phyloP scores from a whole-genome alignment of 768 basidiomycete species.

The Auriscalpium vulgare region DNA sequence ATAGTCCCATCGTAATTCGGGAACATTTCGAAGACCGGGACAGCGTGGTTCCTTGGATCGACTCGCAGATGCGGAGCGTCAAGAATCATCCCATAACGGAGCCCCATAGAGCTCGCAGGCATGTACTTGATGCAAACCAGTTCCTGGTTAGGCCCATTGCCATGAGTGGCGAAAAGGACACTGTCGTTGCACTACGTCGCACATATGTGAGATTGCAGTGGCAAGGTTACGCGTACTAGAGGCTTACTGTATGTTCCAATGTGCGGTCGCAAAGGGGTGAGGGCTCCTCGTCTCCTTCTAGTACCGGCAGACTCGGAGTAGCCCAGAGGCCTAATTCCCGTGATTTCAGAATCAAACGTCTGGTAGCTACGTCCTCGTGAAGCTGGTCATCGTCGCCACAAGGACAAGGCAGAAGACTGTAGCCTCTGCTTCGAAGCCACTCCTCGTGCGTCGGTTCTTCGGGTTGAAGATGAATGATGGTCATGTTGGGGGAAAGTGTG shows the following conservation, averaged over 20 bases:
- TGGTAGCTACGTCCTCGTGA: too few relatives aligned
- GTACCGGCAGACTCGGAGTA: too few relatives aligned
- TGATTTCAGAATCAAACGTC: too few relatives aligned
- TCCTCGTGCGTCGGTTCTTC: not conserved
- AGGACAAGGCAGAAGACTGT: not conserved
- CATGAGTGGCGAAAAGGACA: too few relatives aligned
- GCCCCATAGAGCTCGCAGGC: not conserved
- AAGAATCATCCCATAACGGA: not conserved
- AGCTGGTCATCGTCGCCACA: too few relatives aligned
- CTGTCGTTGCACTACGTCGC: too few relatives aligned
- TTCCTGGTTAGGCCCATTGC: not conserved
- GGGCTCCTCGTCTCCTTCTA: too few relatives aligned
- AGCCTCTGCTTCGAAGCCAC: not conserved
- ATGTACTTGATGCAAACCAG: not conserved
- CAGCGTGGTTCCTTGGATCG: not conserved
- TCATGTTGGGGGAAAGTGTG: not conserved
- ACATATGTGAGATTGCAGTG: too few relatives aligned
- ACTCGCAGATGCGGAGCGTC: not conserved
- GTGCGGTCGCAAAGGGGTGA: too few relatives aligned
- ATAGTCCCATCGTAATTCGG: not conserved
- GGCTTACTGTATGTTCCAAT: too few relatives aligned
- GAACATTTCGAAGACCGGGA: not conserved
- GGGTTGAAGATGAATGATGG: not conserved
- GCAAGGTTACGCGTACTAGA: too few relatives aligned
- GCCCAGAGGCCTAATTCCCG: too few relatives aligned